phyloP scores from a whole-genome alignment of 495 filamentous ascomycete species.

The Echria macrotheca region DNA sequence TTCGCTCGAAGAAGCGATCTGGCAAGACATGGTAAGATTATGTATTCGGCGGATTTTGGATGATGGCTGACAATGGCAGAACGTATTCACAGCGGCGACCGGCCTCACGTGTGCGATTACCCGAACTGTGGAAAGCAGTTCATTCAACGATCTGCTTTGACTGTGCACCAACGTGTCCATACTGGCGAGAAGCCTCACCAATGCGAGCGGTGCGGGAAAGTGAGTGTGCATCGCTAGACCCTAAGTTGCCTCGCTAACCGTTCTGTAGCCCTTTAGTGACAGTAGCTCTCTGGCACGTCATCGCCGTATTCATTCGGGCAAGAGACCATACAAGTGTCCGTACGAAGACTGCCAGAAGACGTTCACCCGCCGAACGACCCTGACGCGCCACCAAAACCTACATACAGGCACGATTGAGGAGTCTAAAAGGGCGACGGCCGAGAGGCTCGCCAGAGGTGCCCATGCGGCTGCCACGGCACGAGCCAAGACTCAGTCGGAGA shows the following conservation, averaged over 20 bases:
- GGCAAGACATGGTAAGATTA: conserved; percentile 77
- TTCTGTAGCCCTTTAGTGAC: conserved; percentile 87
- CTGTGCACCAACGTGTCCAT: conserved; percentile 90
- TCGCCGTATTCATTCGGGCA: conserved; percentile 91
- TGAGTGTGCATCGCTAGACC: conserved; percentile 33
- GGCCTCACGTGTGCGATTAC: conserved; percentile 90
- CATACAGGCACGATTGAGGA: conserved; percentile 96
- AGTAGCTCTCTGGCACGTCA: conserved; percentile 93
- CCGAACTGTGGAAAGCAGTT: conserved; percentile 91
- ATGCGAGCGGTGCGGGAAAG: conserved; percentile 96
- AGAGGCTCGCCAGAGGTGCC: conserved; percentile 51
- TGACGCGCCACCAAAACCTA: conserved; percentile 93
- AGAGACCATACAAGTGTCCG: conserved; percentile 94
- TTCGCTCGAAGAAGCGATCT: conserved; percentile 94
- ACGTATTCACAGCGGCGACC: conserved; percentile 86
- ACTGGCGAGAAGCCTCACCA: conserved; percentile 98
- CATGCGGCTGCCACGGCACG: conserved; percentile 52
- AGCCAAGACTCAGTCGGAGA: conserved; percentile 56
- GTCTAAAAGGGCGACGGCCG: conserved; percentile 77
- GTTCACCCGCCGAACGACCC: conserved; percentile 88
- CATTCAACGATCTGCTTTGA: conserved; percentile 95
- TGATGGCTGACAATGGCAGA: too few relatives aligned
- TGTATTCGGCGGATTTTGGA: too few relatives aligned
- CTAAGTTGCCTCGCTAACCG: conserved; percentile 7
- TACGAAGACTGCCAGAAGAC: conserved; percentile 98